phyloP scores from a whole-genome alignment of 768 basidiomycete species.

The Lyophyllum decastes region DNA sequence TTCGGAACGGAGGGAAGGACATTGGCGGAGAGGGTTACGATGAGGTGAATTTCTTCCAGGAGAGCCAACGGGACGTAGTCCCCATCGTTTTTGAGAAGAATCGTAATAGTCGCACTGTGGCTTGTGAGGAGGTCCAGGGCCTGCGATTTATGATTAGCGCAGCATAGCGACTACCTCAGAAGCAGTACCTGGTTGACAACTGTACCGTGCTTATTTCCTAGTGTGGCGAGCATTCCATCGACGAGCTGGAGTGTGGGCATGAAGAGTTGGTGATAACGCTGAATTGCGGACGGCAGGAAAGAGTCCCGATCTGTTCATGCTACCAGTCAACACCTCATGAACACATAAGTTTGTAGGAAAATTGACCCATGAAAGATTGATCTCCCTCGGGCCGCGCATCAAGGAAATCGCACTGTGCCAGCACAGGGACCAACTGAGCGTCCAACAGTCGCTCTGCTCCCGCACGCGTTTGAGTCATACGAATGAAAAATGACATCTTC shows the following conservation, averaged over 20 bases:
- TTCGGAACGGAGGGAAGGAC: conserved; percentile 74
- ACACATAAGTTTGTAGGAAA: neutral
- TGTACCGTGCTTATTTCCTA: conserved; percentile 68
- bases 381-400: conserved; percentile 84
- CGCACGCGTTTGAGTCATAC: conserved; percentile 77
- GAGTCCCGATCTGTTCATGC: conserved; percentile 65
- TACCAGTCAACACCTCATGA: conserved; percentile 3
- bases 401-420: conserved; percentile 86
- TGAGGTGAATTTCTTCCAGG: conserved; percentile 78
- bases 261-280: conserved; percentile 89
- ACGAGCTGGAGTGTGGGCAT: conserved; percentile 86
- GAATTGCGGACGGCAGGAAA: conserved; percentile 86
- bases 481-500: conserved; percentile 87
- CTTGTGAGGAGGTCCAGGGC: conserved; percentile 78
- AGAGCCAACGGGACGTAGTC: conserved; percentile 62
- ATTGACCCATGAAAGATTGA: conserved; percentile 77
- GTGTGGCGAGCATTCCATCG: conserved; percentile 73
- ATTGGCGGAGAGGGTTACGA: conserved; percentile 70
- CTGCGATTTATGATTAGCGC: conserved; percentile 33
- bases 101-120: conserved; percentile 83
- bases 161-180: neutral
- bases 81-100: conserved; percentile 76
- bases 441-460: conserved; percentile 88
- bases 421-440: conserved; percentile 66
- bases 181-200: conserved; percentile 64